These are phyloP conservation scores for Penicillium desertorum DNA, from an alignment of 495 filamentous ascomycete species.

Conservation along the genomic window DNA sequence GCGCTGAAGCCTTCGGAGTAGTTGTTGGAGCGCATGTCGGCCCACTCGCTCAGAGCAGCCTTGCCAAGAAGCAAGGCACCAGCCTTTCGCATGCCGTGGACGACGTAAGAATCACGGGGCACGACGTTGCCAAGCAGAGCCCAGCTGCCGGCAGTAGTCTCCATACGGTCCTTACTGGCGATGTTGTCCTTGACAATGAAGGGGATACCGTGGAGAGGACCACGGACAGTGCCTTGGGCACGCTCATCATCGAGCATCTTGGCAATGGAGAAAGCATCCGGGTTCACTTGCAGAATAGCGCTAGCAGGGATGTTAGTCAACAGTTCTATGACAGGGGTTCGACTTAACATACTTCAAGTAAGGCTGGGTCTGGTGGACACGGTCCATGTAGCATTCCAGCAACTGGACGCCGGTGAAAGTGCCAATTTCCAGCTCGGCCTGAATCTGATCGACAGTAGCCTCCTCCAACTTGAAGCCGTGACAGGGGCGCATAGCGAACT, in stretches of 20 bases:
- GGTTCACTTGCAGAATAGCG: slow-evolving; percentile 61
- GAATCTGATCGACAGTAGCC: slow-evolving; percentile 57
- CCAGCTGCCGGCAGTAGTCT: slow-evolving; percentile 60
- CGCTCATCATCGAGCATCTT: slow-evolving; percentile 59
- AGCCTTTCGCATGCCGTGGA: slow-evolving; percentile 57
- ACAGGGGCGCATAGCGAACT: slow-evolving; percentile 62
- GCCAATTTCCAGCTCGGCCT: slow-evolving; percentile 40
- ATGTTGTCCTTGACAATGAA: slow-evolving; percentile 78
- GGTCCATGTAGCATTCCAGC: slow-evolving; percentile 52
- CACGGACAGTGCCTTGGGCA: slow-evolving; percentile 50
- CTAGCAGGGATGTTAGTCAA: slow-evolving; percentile 22
- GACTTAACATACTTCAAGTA: slow-evolving; percentile 56
- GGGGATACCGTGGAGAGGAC: slow-evolving; percentile 69
- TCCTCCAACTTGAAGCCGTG: slow-evolving; percentile 63
- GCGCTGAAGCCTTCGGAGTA: slow-evolving; percentile 69
- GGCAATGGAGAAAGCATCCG: slow-evolving; percentile 60
- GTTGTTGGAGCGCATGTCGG: slow-evolving; percentile 67
- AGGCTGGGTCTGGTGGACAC: slow-evolving; percentile 53
- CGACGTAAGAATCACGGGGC: slow-evolving; percentile 64
- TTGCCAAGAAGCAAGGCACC: slow-evolving; percentile 71
- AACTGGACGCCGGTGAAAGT: slow-evolving; percentile 50
- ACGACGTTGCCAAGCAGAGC: slow-evolving; percentile 63
- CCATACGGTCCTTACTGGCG: slow-evolving; percentile 66
- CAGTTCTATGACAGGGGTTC: neutral
- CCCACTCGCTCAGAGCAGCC: slow-evolving; percentile 71